Evolutionary conservation across 2,329 filamentous ascomycete genomes (phyloP), one percentile per base, ranked within the genome.

Genomic region (Hirsutella minnesotensis): DNA sequence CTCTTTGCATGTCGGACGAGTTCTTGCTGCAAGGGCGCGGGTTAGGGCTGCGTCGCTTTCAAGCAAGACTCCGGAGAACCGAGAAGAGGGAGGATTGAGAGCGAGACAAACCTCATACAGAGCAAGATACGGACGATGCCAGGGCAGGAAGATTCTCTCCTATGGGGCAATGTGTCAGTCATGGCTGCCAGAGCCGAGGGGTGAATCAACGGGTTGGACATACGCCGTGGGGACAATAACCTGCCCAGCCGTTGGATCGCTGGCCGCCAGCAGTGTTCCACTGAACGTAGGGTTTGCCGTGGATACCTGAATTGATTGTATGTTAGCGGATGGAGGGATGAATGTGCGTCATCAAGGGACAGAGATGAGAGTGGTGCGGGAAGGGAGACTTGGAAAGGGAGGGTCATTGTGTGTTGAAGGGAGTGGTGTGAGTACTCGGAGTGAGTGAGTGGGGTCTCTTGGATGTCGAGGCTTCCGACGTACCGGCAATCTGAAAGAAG

Each of bases 61-160:
- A 27, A n/a, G n/a, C n/a, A n/a, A n/a, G n/a, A n/a, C n/a, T n/a
- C 12, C 24, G 24, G 24, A 27, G 12, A 27, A 12, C 7, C 7
- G 24, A 27, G 24, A 27, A 12, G 12, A 27, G 12, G 24, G 24
- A 27, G 24, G 24, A n/a, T n/a, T n/a, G n/a, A n/a, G 24, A 12
- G 24, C 24, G 24, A 15, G 20, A 45, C 56, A 10, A 56, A 73
- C 71, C 63, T 79, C 75, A 44, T 64, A 77, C 5, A 78, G 60
- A 8, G 67, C 59, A 35, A 76, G 51, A 45, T 72, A 78, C 3
- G 73, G 68, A 5, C 74, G 69, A 54, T 80, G 75, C 75, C 73
- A 79, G 16, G 68, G 56, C 7, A 67, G 52, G 47, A 77, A 73
- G 20, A 69, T 53, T n/a, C 63, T 57, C 53, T 74, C 67, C 70